A percentile compares a stretch with the other conserved stretches of the same genome.
These are phyloP conservation scores for Tetrahymena malaccensis DNA, from an alignment of 73 alveolate genomes.

Conservation along the genomic window DNA sequence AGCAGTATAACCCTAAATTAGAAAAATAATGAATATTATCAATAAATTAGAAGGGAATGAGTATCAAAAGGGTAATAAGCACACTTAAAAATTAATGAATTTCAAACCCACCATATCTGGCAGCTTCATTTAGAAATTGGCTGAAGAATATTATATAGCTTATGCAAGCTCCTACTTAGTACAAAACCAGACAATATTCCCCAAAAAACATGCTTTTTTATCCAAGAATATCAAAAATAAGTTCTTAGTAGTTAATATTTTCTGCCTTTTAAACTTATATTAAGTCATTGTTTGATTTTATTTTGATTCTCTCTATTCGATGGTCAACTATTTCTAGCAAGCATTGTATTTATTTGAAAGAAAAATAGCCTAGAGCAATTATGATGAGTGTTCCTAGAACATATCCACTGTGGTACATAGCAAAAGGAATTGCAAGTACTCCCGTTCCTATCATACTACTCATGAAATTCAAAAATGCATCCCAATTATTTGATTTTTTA, in stretches of 20 bases:
- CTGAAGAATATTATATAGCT: background rate
- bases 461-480: background rate
- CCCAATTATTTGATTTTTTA: background rate
- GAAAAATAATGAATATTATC: background rate
- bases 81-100: background rate
- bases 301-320: background rate
- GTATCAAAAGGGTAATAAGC: background rate
- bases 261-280: background rate
- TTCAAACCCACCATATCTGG: background rate
- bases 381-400: background rate
- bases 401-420: background rate
- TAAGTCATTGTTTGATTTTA: background rate
- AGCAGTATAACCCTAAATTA: background rate
- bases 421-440: background rate
- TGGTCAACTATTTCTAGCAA: background rate
- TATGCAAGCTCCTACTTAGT: background rate
- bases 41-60: background rate
- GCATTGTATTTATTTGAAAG: background rate
- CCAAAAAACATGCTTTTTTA: background rate
- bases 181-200: background rate
- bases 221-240: background rate
- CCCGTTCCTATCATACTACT: background rate
- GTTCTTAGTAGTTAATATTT: background rate
- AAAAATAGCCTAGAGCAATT: background rate
- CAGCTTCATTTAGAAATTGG: background rate